Percentiles rank a stretch among this genome's conserved stretches.
Evolutionary conservation across 2,329 filamentous ascomycete species (phyloP).

Genomic region (Myriangium duriaei): DNA sequence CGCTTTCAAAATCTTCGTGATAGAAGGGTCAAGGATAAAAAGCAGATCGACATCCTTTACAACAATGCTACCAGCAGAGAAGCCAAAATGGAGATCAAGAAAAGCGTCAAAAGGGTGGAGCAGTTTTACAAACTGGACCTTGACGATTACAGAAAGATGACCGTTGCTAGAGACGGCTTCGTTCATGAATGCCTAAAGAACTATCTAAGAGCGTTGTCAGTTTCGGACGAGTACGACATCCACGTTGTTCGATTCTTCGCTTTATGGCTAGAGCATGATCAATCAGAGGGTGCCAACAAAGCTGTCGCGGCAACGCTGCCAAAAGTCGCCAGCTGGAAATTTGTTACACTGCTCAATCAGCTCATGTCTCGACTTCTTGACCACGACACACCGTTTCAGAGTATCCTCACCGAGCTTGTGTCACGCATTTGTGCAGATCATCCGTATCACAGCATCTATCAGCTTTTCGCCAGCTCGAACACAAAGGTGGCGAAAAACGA

Average conservation of each 20-base stretch:
- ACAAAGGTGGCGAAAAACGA: conserved; percentile 50
- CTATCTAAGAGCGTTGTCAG: conserved; percentile 71
- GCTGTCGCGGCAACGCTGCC: conserved; percentile 59
- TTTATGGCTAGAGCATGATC: conserved; percentile 80
- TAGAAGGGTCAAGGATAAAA: conserved; percentile 67
- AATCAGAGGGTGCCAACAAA: conserved; percentile 62
- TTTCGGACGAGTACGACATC: conserved; percentile 79
- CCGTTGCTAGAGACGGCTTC: conserved; percentile 65
- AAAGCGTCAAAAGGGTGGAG: conserved; percentile 54
- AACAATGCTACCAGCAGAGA: conserved; percentile 22
- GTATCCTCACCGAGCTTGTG: conserved; percentile 59
- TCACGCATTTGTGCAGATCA: conserved; percentile 81
- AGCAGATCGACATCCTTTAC: conserved; percentile 52
- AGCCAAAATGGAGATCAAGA: conserved; percentile 23
- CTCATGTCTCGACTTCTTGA: conserved; percentile 82
- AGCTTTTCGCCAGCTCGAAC: conserved; percentile 75
- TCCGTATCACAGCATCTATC: conserved; percentile 94
- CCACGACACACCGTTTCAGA: conserved; percentile 59
- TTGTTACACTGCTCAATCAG: conserved; percentile 88
- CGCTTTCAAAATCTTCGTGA: conserved; percentile 68
- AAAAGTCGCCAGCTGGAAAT: conserved; percentile 78
- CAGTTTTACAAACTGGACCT: conserved; percentile 86
- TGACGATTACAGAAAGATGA: conserved; percentile 69
- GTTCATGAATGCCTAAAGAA: conserved; percentile 85
- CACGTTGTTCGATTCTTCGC: conserved; percentile 86